Evolutionary conservation across 495 filamentous ascomycete species (phyloP).

Genomic region (Penicillium bovifimosum): DNA sequence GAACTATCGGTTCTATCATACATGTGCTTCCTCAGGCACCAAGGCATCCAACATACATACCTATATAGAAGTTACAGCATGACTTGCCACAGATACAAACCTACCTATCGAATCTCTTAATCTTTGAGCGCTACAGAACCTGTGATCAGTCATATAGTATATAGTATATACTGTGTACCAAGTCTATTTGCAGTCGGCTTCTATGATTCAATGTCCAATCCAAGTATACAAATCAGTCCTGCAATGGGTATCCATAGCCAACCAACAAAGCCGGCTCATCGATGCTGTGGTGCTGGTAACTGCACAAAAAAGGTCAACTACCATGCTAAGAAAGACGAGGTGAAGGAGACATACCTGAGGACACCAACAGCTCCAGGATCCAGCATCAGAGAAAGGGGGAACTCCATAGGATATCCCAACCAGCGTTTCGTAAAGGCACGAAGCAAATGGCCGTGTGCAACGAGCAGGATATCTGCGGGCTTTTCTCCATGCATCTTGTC

Average conservation of each 20-base stretch:
- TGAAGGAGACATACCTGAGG: constrained; percentile 43
- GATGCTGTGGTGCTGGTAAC: constrained; percentile 33
- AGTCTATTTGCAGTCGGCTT: background rate
- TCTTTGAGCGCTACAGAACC: background rate
- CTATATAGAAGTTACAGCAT: too few relatives aligned
- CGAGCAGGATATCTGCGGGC: constrained; percentile 52
- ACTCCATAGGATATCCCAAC: constrained; percentile 58
- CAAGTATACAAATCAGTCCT: constrained; percentile 6
- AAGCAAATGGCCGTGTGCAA: constrained; percentile 72
- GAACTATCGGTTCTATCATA: too few relatives aligned
- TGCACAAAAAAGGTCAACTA: constrained; percentile 2
- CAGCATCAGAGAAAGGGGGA: constrained; percentile 62
- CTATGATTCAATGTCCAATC: background rate
- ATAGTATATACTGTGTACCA: too few relatives aligned
- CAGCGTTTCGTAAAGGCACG: constrained; percentile 77
- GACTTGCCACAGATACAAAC: too few relatives aligned
- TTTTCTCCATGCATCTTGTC: constrained; percentile 43
- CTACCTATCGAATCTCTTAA: background rate
- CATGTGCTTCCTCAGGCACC: too few relatives aligned
- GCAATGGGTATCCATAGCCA: constrained; percentile 28
- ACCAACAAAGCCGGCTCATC: constrained; percentile 33
- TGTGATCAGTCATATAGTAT: background rate
- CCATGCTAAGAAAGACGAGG: background rate
- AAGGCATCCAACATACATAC: too few relatives aligned
- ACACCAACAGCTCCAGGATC: constrained; percentile 72